phyloP scores from a whole-genome alignment of 441 rosid species.

The Corymbia calophylla region DNA sequence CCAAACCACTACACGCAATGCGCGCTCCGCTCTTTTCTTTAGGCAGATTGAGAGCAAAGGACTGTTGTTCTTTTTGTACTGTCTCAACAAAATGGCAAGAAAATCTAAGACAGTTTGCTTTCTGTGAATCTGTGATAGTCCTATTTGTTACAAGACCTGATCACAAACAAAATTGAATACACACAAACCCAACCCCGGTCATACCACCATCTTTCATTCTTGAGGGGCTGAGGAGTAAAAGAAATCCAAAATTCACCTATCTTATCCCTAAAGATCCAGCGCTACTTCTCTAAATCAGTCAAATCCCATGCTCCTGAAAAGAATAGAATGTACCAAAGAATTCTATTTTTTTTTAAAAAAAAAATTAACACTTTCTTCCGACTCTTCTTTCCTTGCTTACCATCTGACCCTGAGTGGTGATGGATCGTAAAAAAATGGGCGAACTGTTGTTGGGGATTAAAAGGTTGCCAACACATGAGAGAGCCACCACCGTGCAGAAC shows the following conservation, averaged over 20 bases:
- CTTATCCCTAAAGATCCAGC: neutral
- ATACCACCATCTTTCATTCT: neutral
- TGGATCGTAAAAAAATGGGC: neutral
- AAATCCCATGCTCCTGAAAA: neutral
- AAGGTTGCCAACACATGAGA: neutral
- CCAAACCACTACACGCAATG: neutral
- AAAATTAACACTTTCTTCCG: neutral
- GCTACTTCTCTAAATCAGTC: neutral
- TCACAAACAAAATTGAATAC: neutral
- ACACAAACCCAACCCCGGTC: neutral
- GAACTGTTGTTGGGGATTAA: neutral
- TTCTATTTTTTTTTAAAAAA: neutral
- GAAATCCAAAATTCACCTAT: neutral
- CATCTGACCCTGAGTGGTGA: neutral
- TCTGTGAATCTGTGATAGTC: neutral
- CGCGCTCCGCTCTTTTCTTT: neutral
- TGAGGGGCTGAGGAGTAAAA: neutral
- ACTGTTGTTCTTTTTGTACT: neutral
- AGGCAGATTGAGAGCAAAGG: neutral
- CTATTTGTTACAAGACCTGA: neutral
- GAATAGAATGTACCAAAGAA: neutral
- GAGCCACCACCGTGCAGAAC: neutral
- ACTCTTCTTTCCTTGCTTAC: neutral
- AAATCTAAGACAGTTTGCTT: neutral
- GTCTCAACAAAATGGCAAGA: neutral